Base-by-base conservation (phyloP, 345 rosid genomes). In the Camelina hispida region DNA sequence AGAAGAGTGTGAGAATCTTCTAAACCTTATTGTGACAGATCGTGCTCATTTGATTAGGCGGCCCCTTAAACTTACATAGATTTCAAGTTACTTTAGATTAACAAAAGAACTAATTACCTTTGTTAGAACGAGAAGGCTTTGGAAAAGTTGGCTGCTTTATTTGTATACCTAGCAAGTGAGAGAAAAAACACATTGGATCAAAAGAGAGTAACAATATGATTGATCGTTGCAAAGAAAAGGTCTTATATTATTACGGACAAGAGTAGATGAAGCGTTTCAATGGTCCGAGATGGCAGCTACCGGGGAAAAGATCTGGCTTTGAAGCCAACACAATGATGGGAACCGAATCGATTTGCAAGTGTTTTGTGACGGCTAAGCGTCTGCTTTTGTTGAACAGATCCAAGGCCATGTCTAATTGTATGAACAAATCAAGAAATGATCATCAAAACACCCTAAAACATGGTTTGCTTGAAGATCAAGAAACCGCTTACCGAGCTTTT, bases 241-340 rank as follows among this genome's bases (percentile, higher is more conserved):
- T 71, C 16, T 71, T 71, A 48, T 28, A 57, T 15, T 50, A 25
- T 63, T 38, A 59, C 77, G 68, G 4, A 78, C 81, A 58, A 50
- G 77, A 71, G 68, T 78, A 78, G 62, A 78, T 78, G 20, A 78
- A 22, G 13, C 77, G 81, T 22, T 44, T 47, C 60, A 71, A 58
- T 61, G 77, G 53, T 38, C 53, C 65, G 40, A 78, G 77, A 23
- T 6, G 1, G 40, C 69, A 78, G 48, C 81, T 73, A 65, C 81
- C 50, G 11, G 73, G 81, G 9, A 71, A 78, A 50, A 78, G 63
- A 57, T 78, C 77, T 1, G 81, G 77, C 40, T 78, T 78, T 40
- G 81, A 78, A 78, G 81, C 81, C 51, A 78, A 58, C 43, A 78
- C 81, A 2, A 78, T 78, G 50, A 78, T 78, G 7, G 81, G 81